Evolutionary conservation across 2,329 filamentous ascomycete genomes (phyloP).

Genomic region (Aureobasidium sp.): DNA sequence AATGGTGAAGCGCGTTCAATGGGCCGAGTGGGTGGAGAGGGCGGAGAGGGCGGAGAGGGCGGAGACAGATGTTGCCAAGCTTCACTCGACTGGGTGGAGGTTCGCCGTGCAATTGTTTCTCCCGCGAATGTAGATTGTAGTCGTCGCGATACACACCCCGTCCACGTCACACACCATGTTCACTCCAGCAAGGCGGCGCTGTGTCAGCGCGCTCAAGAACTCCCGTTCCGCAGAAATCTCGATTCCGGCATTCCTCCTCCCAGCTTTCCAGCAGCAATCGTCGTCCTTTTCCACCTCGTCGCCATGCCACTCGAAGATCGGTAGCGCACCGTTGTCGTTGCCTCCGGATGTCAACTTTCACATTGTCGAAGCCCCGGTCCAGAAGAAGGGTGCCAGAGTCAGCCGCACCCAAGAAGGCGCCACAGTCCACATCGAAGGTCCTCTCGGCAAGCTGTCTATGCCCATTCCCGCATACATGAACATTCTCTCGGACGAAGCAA

Average conservation of each 20-base stretch:
- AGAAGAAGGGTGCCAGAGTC: slow-evolving; percentile 47
- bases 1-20: neutral
- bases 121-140: neutral
- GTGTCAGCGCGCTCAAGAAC: slow-evolving; percentile 29
- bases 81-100: neutral
- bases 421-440: slow-evolving; percentile 68
- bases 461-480: slow-evolving; percentile 70
- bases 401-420: slow-evolving; percentile 55
- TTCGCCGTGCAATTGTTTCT: neutral
- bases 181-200: slow-evolving; percentile 52
- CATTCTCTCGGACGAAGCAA: slow-evolving; percentile 56
- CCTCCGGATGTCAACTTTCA: slow-evolving; percentile 74
- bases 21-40: neutral
- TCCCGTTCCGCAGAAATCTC: slow-evolving; percentile 23
- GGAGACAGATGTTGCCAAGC: neutral
- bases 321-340: slow-evolving; percentile 67
- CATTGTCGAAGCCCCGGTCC: slow-evolving; percentile 52
- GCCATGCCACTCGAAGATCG: slow-evolving; percentile 68
- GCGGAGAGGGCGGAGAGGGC: neutral
- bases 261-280: slow-evolving; percentile 51
- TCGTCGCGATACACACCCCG: neutral
- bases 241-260: slow-evolving; percentile 65
- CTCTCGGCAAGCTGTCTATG: slow-evolving; percentile 69
- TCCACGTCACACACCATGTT: slow-evolving; percentile 45
- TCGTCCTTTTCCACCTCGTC: slow-evolving; percentile 64